Conservation (phyloP, 2,329 filamentous ascomycete species). For the Falciphora oryzae region DNA sequence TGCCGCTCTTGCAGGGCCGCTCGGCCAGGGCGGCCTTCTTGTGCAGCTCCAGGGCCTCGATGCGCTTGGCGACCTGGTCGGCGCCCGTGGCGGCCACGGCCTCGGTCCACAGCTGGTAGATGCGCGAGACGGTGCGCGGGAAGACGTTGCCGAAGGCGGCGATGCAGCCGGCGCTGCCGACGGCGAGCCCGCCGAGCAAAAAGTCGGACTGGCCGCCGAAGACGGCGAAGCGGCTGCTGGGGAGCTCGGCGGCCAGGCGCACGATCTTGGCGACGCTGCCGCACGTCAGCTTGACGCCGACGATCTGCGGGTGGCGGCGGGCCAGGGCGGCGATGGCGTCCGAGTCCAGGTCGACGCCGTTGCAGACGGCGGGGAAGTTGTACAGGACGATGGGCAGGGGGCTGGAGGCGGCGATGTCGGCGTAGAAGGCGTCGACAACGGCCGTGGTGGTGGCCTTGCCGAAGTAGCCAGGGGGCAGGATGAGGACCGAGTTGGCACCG, state of each 20-base stretch:
- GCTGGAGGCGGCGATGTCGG: slow-evolving; percentile 45
- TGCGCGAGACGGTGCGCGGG: slow-evolving; percentile 47
- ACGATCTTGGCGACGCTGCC: slow-evolving; percentile 69
- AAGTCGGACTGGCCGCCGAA: slow-evolving; percentile 72
- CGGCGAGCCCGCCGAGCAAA: slow-evolving; percentile 53
- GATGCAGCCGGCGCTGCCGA: slow-evolving; percentile 54
- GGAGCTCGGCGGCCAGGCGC: slow-evolving; percentile 46
- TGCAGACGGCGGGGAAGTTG: slow-evolving; percentile 64
- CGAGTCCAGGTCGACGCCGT: slow-evolving; percentile 63
- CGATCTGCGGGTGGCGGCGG: slow-evolving; percentile 15
- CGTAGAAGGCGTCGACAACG: slow-evolving; percentile 55
- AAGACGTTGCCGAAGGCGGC: slow-evolving; percentile 59
- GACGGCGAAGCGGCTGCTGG: slow-evolving; percentile 53
- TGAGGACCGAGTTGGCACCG: slow-evolving; percentile 55
- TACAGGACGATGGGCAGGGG: slow-evolving; percentile 57
- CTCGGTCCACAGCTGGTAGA: slow-evolving; percentile 55
- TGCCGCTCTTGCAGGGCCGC: slow-evolving; percentile 58
- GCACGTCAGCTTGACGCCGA: slow-evolving; percentile 46
- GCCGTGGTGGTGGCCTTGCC: slow-evolving; percentile 53
- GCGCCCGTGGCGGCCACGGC: slow-evolving; percentile 1
- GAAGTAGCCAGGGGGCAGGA: slow-evolving; percentile 60
- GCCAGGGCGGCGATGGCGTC: slow-evolving; percentile 52
- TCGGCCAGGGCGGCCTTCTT: slow-evolving; percentile 59
- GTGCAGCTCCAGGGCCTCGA: slow-evolving; percentile 56
- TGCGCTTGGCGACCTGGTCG: slow-evolving; percentile 6